Conservation (phyloP, 192 early-diverging fungal species). For the Cetraspora pellucida region DNA sequence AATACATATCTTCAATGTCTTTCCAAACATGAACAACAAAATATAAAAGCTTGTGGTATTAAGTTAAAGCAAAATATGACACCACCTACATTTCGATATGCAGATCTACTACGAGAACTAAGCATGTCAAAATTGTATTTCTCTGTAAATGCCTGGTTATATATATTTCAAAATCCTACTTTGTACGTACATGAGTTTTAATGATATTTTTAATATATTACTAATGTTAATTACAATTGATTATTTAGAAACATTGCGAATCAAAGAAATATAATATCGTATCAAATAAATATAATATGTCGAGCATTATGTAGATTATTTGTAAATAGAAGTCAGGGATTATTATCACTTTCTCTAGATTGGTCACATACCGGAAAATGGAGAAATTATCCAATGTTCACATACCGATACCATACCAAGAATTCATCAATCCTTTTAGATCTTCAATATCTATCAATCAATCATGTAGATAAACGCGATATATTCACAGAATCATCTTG, state of each 20-base stretch:
- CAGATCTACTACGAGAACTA: not conserved
- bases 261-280: not conserved
- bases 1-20: not conserved
- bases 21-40: not conserved
- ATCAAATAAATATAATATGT: not conserved
- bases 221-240: not conserved
- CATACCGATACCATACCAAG: not conserved
- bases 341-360: not conserved
- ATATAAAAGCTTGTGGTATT: not conserved
- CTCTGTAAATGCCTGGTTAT: not conserved
- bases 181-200: not conserved
- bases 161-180: not conserved
- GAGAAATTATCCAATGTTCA: not conserved
- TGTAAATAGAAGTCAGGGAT: not conserved
- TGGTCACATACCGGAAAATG: not conserved
- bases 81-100: not conserved
- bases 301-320: not conserved
- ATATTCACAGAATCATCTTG: not conserved
- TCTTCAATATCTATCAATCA: not conserved
- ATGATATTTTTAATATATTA: not conserved
- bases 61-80: not conserved
- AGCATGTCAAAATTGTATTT: not conserved
- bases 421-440: not conserved
- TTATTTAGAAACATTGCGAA: not conserved
- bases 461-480: not conserved